Percentiles rank a stretch among this genome's conserved stretches.
These are phyloP conservation scores for Candida argentea DNA, from an alignment of 805 yeast genomes.

Conservation along the genomic window DNA sequence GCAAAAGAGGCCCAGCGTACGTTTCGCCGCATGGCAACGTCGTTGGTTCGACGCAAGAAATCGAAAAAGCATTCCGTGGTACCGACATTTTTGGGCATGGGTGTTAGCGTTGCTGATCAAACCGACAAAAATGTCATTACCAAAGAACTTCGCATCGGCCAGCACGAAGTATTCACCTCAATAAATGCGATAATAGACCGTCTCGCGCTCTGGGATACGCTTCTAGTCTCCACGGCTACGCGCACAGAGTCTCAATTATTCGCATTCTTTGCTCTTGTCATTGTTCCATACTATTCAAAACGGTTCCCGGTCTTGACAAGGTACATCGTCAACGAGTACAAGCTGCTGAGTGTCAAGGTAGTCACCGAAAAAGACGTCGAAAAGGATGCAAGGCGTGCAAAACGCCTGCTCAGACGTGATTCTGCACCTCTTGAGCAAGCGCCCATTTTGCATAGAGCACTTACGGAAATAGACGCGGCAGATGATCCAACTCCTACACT, in stretches of 20 bases:
- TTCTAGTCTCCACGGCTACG: constrained; percentile 19
- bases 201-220: constrained; percentile 43
- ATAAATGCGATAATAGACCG: constrained; percentile 42
- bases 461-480: constrained; percentile 8
- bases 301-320: constrained; percentile 37
- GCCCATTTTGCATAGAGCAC: constrained; percentile 10
- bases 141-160: constrained; percentile 9
- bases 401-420: too few relatives aligned
- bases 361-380: constrained; percentile 5
- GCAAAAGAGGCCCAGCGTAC: constrained; percentile 16
- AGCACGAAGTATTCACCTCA: constrained; percentile 10
- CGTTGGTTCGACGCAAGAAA: constrained; percentile 13
- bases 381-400: constrained; percentile 2
- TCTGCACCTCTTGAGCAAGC: constrained; percentile 3
- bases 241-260: constrained; percentile 18
- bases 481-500: constrained; percentile 22
- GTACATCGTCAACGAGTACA: constrained; percentile 36
- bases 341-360: constrained; percentile 33
- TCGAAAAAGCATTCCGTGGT: constrained; percentile 17
- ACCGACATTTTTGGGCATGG: constrained; percentile 36
- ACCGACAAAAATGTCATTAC: constrained; percentile 10
- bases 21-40: constrained; percentile 10
- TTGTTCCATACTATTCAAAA: constrained; percentile 44
- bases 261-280: constrained; percentile 41
- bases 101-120: constrained; percentile 11